phyloP scores from a whole-genome alignment of 345 rosid species.

The Gossypium raimondii region DNA sequence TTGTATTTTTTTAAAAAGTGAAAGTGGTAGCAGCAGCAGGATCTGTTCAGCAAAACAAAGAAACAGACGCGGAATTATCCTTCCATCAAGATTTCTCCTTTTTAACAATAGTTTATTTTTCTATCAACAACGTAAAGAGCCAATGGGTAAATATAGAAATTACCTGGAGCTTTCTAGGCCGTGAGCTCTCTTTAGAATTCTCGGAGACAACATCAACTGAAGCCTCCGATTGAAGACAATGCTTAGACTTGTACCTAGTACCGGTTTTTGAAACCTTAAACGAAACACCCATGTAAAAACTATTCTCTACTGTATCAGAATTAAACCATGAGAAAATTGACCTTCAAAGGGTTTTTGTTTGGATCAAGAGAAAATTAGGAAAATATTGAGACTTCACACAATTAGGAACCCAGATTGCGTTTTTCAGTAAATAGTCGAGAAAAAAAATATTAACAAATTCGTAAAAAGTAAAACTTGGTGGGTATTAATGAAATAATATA shows the following conservation, averaged over 20 bases:
- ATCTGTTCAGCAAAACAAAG: slow-evolving; percentile 2
- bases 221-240: slow-evolving; percentile 33
- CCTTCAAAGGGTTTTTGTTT: not conserved
- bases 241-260: slow-evolving; percentile 52
- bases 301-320: not conserved
- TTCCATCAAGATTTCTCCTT: not conserved
- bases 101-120: not conserved
- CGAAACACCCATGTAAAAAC: slow-evolving; percentile 54
- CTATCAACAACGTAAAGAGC: not conserved
- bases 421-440: not conserved
- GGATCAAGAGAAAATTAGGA: slow-evolving; percentile 1
- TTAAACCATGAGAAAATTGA: not conserved
- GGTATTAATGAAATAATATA: not conserved
- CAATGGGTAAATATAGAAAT: not conserved
- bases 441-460: not conserved
- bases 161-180: slow-evolving; percentile 44
- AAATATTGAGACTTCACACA: not conserved
- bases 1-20: not conserved
- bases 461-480: not conserved
- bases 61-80: not conserved
- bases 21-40: not conserved
- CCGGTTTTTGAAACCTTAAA: slow-evolving; percentile 70
- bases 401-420: not conserved
- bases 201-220: slow-evolving; percentile 35
- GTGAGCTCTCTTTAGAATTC: slow-evolving; percentile 33